Evolutionary conservation across 345 rosid species (phyloP).

Genomic region (Arabidopsis arenosa): DNA sequence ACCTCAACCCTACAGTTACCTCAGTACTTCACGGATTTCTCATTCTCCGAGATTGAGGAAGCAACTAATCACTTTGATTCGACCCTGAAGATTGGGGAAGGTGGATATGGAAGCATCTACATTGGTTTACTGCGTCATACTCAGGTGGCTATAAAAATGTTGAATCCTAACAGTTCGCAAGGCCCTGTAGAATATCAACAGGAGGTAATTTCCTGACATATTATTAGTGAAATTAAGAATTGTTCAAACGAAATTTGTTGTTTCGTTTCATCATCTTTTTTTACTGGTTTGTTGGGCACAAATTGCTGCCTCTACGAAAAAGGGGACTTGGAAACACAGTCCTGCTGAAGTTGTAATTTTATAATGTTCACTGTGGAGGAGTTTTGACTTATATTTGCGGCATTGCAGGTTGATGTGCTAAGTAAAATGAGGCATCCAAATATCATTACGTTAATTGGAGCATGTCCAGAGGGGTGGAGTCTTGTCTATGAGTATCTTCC

Average conservation of each 20-base stretch:
- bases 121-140: constrained; percentile 67
- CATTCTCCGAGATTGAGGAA: constrained; percentile 70
- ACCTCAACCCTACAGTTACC: constrained; percentile 53
- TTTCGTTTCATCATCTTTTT: constrained; percentile 18
- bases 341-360: neutral
- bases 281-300: constrained; percentile 9
- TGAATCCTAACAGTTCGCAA: constrained; percentile 72
- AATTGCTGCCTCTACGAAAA: constrained; percentile 1
- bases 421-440: constrained; percentile 91
- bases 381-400: constrained; percentile 35
- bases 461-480: constrained; percentile 85
- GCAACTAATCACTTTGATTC: constrained; percentile 74
- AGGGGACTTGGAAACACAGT: constrained; percentile 9
- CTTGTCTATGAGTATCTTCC: constrained; percentile 85
- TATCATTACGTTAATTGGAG: constrained; percentile 82
- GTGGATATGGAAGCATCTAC: constrained; percentile 89
- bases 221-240: constrained; percentile 1
- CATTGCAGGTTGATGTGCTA: constrained; percentile 73
- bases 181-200: constrained; percentile 87
- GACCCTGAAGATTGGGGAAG: constrained; percentile 84
- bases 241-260: constrained; percentile 7
- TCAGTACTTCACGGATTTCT: constrained; percentile 70
- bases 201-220: constrained; percentile 61
- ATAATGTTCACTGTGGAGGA: constrained; percentile 9
- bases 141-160: constrained; percentile 75